phyloP scores from a whole-genome alignment of 2,329 filamentous ascomycete species.

The Gyromitra esculenta region DNA sequence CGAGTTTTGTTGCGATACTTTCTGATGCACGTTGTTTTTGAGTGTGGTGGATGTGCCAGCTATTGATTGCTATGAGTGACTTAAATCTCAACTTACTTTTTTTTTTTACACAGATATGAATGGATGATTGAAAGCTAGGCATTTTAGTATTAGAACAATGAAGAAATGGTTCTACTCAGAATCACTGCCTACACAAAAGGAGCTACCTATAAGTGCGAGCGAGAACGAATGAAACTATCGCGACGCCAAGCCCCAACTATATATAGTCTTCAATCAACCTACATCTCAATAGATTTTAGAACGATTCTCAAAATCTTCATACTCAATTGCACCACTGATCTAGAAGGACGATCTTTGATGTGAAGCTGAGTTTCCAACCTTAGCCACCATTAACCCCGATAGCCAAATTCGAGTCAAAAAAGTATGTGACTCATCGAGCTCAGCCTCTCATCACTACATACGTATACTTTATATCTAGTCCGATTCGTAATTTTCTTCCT shows the following conservation, averaged over 20 bases:
- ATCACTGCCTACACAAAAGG: neutral
- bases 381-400: neutral
- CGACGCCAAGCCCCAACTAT: neutral
- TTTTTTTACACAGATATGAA: neutral
- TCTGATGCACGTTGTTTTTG: neutral
- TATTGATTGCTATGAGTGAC: neutral
- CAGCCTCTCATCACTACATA: neutral
- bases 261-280: neutral
- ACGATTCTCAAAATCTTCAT: neutral
- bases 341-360: neutral
- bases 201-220: neutral
- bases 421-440: neutral
- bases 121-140: neutral
- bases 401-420: neutral
- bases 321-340: neutral
- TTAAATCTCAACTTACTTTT: neutral
- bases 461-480: neutral
- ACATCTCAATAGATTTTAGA: neutral
- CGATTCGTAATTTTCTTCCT: neutral
- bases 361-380: neutral
- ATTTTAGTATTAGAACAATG: neutral
- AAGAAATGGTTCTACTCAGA: neutral
- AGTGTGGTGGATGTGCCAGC: neutral
- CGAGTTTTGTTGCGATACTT: neutral
- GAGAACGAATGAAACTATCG: neutral